Percentiles rank a stretch among this genome's conserved stretches.
These are phyloP conservation scores for Zymoseptoria ardabiliae DNA, from an alignment of 2,329 filamentous ascomycete species.

Conservation along the genomic window DNA sequence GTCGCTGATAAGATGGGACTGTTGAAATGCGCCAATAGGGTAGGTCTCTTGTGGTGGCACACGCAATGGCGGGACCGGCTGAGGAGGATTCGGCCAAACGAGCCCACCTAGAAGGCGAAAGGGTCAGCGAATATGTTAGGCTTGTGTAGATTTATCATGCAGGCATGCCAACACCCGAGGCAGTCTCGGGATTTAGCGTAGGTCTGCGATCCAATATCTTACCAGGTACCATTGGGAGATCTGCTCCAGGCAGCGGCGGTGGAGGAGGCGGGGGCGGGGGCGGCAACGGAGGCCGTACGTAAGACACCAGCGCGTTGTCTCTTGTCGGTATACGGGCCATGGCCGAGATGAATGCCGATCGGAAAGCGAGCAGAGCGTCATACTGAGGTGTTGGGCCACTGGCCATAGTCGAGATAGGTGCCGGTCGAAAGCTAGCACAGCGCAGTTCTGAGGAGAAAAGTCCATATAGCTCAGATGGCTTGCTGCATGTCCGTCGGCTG, in stretches of 20 bases:
- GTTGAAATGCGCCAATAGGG: too few species aligned
- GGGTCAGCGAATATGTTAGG: background rate
- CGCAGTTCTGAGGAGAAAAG: background rate
- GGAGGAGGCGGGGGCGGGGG: too few species aligned
- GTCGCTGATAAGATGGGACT: too few species aligned
- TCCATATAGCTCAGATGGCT: background rate
- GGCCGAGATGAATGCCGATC: background rate
- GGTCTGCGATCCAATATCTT: background rate
- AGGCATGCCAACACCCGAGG: background rate
- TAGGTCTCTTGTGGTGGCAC: too few species aligned
- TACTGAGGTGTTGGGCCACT: background rate
- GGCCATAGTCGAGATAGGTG: background rate
- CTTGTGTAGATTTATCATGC: background rate
- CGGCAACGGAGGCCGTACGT: background rate
- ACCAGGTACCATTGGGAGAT: background rate
- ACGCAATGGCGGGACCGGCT: too few species aligned
- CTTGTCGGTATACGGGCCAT: background rate
- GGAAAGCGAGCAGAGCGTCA: background rate
- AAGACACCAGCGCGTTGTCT: background rate
- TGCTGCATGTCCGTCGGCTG: background rate
- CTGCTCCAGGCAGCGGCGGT: background rate
- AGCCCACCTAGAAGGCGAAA: background rate
- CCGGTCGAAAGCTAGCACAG: background rate
- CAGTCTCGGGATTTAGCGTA: too few species aligned
- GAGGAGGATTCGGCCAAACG: background rate